Evolutionary conservation across 2,329 filamentous ascomycete species (phyloP).

Genomic region (Bipolaris oryzae): DNA sequence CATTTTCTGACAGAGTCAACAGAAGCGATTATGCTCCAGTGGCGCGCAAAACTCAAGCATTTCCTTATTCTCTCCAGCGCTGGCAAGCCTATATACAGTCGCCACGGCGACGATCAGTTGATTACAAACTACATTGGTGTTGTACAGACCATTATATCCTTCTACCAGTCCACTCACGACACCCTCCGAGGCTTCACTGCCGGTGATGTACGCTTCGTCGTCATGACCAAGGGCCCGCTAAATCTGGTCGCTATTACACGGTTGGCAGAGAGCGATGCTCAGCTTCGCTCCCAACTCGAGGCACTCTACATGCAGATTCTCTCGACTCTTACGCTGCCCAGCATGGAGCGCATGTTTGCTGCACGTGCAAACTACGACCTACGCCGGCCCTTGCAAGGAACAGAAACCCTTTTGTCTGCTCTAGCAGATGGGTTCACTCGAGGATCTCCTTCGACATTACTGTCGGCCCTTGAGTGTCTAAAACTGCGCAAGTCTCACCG

Average conservation of each 20-base stretch:
- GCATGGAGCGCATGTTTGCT: slow-evolving; percentile 83
- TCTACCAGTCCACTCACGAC: slow-evolving; percentile 83
- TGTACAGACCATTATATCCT: slow-evolving; percentile 96
- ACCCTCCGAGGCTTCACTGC: slow-evolving; percentile 83
- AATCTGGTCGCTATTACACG: slow-evolving; percentile 94
- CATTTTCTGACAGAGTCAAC: slow-evolving; percentile 39
- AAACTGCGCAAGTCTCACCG: slow-evolving; percentile 88
- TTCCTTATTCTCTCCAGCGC: slow-evolving; percentile 96
- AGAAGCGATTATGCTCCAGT: slow-evolving; percentile 66
- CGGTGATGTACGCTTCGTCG: slow-evolving; percentile 83
- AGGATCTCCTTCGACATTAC: slow-evolving; percentile 84
- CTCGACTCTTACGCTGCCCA: slow-evolving; percentile 89
- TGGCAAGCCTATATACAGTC: slow-evolving; percentile 95
- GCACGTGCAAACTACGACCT: slow-evolving; percentile 93
- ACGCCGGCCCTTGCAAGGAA: slow-evolving; percentile 85
- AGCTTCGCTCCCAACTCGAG: slow-evolving; percentile 86
- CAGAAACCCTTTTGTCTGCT: slow-evolving; percentile 87
- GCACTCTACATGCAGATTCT: slow-evolving; percentile 98
- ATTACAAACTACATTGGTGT: slow-evolving; percentile 95
- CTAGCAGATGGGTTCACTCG: slow-evolving; percentile 93
- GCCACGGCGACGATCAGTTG: slow-evolving; percentile 86
- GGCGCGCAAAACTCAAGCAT: slow-evolving; percentile 94
- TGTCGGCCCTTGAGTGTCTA: slow-evolving; percentile 93
- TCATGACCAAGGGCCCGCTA: slow-evolving; percentile 82
- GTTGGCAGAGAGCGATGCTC: slow-evolving; percentile 87